Evolutionary conservation across 805 yeast genomes (phyloP).

Genomic region (Kazachstania kunashirensis): DNA sequence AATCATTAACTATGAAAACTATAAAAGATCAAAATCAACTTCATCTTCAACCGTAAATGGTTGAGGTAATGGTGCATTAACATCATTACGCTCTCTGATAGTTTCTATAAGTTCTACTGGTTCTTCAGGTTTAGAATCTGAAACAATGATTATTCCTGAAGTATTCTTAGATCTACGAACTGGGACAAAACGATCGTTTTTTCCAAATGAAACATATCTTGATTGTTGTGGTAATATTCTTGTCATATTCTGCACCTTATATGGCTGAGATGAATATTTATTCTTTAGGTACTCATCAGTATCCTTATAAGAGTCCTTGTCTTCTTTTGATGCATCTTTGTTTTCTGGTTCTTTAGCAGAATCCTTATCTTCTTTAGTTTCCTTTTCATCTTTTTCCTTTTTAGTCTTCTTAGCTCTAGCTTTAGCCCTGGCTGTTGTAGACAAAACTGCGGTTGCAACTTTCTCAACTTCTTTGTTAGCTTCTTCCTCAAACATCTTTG

Average conservation of each 20-base stretch:
- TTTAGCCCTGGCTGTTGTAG: constrained; percentile 90
- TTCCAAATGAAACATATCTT: constrained; percentile 66
- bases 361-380: constrained; percentile 23
- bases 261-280: constrained; percentile 55
- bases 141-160: constrained; percentile 62
- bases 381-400: constrained; percentile 42
- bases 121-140: constrained; percentile 53
- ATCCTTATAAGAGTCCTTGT: constrained; percentile 15
- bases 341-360: constrained; percentile 3
- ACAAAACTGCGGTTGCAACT: constrained; percentile 83
- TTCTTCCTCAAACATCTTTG: constrained; percentile 74
- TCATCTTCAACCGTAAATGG: constrained; percentile 28
- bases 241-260: constrained; percentile 65
- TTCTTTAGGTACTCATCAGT: constrained; percentile 31
- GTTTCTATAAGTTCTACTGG: constrained; percentile 66
- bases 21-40: constrained; percentile 15
- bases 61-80: constrained; percentile 52
- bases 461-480: constrained; percentile 79
- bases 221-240: constrained; percentile 87
- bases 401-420: constrained; percentile 69
- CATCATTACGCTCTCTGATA: constrained; percentile 64
- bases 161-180: constrained; percentile 64
- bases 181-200: constrained; percentile 71
- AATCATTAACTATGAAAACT: too few species aligned
- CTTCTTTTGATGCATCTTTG: constrained; percentile 8